Evolutionary conservation across 1,284 basidiomycete species (phyloP).

Genomic region (Golubevia pallescens): DNA sequence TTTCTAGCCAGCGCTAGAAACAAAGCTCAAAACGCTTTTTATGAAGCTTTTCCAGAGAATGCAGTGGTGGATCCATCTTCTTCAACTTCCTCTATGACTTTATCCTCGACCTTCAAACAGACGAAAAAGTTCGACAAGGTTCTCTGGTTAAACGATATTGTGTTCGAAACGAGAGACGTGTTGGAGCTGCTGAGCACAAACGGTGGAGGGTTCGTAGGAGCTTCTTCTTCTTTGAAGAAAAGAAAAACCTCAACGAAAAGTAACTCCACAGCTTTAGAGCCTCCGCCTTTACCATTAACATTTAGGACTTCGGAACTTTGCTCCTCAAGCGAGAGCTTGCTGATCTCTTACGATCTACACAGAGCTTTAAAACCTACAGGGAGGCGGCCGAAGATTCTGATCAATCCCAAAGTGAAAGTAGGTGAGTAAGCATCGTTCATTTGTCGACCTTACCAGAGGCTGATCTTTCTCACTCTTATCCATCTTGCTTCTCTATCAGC

Average conservation of each 20-base stretch:
- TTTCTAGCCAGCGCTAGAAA: slow-evolving; percentile 39
- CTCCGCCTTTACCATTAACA: slow-evolving; percentile 18
- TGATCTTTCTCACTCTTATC: too few species aligned
- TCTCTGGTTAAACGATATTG: slow-evolving; percentile 46
- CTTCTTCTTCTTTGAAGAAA: slow-evolving; percentile 6
- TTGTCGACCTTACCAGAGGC: slow-evolving; percentile 5
- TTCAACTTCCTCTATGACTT: too few species aligned
- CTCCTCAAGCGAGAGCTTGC: slow-evolving; percentile 32
- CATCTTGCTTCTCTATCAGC: slow-evolving; percentile 5
- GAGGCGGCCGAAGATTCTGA: slow-evolving; percentile 30
- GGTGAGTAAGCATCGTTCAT: slow-evolving; percentile 11
- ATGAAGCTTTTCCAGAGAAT: background rate
- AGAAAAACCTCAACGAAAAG: too few species aligned
- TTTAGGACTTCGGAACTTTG: slow-evolving; percentile 32
- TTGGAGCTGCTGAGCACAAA: slow-evolving; percentile 34
- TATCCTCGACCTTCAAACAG: too few species aligned
- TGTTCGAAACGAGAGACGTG: slow-evolving; percentile 16
- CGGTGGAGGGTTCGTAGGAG: too few species aligned
- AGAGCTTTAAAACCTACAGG: slow-evolving; percentile 14
- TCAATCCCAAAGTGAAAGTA: slow-evolving; percentile 21
- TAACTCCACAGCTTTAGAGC: slow-evolving; percentile 2
- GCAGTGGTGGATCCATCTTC: too few species aligned
- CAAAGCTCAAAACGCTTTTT: slow-evolving; percentile 35
- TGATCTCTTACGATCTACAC: slow-evolving; percentile 47
- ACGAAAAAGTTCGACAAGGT: slow-evolving; percentile 33